These are phyloP conservation scores for Hymenoscyphus occultus DNA, from an alignment of 2,329 filamentous ascomycete species.

Conservation along the genomic window DNA sequence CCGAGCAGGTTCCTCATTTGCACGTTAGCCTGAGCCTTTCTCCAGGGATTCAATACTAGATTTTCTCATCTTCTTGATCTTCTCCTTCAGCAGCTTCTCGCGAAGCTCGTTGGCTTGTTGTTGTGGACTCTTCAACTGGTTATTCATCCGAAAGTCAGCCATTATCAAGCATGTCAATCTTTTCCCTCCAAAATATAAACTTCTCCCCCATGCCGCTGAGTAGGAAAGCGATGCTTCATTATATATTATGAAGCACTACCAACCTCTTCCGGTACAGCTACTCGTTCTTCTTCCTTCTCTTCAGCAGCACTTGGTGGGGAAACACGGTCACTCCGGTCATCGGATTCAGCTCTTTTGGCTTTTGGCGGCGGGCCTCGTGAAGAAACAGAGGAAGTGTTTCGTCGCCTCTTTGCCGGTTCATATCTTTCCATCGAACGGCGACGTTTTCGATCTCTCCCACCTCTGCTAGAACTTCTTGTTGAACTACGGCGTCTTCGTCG, in stretches of 20 bases:
- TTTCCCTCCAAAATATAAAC: not conserved
- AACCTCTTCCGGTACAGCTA: slow-evolving; percentile 40
- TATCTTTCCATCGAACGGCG: slow-evolving; percentile 37
- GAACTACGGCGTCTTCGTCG: slow-evolving; percentile 30
- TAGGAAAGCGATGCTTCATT: slow-evolving; percentile 22
- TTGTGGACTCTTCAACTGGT: slow-evolving; percentile 40
- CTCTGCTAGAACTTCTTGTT: slow-evolving; percentile 30
- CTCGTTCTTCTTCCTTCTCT: slow-evolving; percentile 26
- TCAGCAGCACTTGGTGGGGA: slow-evolving; percentile 23
- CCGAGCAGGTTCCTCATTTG: slow-evolving; percentile 34
- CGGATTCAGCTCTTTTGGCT: slow-evolving; percentile 57
- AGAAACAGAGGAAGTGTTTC: slow-evolving; percentile 51
- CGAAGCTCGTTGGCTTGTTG: slow-evolving; percentile 45
- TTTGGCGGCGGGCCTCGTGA: slow-evolving; percentile 42
- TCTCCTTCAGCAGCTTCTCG: slow-evolving; percentile 51
- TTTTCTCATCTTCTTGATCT: slow-evolving; percentile 55
- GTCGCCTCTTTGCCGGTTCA: slow-evolving; percentile 42
- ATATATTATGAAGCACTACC: slow-evolving; percentile 39
- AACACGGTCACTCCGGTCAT: slow-evolving; percentile 44
- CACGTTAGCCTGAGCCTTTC: slow-evolving; percentile 47
- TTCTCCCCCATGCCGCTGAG: slow-evolving; percentile 4
- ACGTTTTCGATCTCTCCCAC: slow-evolving; percentile 33
- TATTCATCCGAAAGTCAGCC: slow-evolving; percentile 37
- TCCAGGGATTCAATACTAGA: slow-evolving; percentile 41
- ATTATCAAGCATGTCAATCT: slow-evolving; percentile 20